Conservation (phyloP, 2,329 filamentous ascomycete species). For the Neonectria magnoliae region DNA sequence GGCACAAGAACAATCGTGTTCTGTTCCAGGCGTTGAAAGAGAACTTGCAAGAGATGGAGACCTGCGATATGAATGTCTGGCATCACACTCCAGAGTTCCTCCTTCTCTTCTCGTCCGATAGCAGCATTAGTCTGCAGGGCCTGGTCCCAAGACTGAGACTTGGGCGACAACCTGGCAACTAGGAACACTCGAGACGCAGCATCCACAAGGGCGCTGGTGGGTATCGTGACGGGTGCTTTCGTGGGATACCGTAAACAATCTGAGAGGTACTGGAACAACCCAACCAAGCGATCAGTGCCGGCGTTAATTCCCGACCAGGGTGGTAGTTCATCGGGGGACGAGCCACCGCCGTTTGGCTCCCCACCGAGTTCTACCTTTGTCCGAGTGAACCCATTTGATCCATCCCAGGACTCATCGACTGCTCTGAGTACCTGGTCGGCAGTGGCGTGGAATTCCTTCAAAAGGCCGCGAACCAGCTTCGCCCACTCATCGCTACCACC, state of each 20-base stretch:
- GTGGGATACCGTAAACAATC: slow-evolving; percentile 73
- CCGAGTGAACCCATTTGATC: slow-evolving; percentile 62
- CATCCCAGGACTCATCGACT: slow-evolving; percentile 84
- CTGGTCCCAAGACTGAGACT: slow-evolving; percentile 57
- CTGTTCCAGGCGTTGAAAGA: slow-evolving; percentile 67
- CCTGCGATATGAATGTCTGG: slow-evolving; percentile 78
- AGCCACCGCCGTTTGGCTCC: slow-evolving; percentile 59
- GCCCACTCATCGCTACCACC: slow-evolving; percentile 82
- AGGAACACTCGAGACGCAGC: slow-evolving; percentile 75
- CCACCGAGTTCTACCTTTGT: slow-evolving; percentile 56
- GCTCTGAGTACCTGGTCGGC: slow-evolving; percentile 82
- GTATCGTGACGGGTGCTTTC: slow-evolving; percentile 71
- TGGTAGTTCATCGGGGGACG: slow-evolving; percentile 63
- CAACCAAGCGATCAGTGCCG: slow-evolving; percentile 75
- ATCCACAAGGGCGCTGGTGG: slow-evolving; percentile 74
- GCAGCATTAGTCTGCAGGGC: slow-evolving; percentile 74
- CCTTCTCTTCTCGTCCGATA: slow-evolving; percentile 81
- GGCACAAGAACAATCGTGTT: slow-evolving; percentile 69
- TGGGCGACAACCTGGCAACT: slow-evolving; percentile 64
- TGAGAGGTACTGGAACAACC: slow-evolving; percentile 72
- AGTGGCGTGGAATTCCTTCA: slow-evolving; percentile 74
- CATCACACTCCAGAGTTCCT: slow-evolving; percentile 78
- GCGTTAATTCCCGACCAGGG: slow-evolving; percentile 79
- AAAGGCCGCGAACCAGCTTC: slow-evolving; percentile 68
- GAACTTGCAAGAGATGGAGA: slow-evolving; percentile 67